Evolutionary conservation across 2,329 filamentous ascomycete genomes (phyloP).

Genomic region (Aspergillus chevalieri): DNA sequence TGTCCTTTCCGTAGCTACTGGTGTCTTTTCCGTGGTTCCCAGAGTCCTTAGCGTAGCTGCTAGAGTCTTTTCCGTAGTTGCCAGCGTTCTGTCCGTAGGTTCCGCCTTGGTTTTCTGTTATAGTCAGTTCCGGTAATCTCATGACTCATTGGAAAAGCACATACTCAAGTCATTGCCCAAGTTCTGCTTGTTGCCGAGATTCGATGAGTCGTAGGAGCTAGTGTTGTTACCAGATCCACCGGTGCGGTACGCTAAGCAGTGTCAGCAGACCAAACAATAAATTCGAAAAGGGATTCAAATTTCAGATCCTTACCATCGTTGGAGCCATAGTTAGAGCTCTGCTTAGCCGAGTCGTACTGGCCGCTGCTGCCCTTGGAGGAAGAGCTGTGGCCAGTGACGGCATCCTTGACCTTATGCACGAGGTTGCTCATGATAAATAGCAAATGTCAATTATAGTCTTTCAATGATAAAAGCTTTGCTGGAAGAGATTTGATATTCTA

Average conservation of each 20-base stretch:
- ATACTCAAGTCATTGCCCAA: not conserved
- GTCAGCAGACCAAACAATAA: not conserved
- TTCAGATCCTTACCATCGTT: not conserved
- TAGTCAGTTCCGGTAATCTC: not conserved
- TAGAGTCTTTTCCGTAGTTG: no score
- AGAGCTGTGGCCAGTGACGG: conserved; percentile 27
- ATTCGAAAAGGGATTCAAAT: no score
- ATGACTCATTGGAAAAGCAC: not conserved
- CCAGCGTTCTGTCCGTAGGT: no score
- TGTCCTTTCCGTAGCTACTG: not conserved
- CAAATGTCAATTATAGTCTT: not conserved
- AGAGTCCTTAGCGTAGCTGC: no score
- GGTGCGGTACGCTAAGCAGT: not conserved
- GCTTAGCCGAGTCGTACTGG: not conserved
- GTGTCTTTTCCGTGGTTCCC: no score
- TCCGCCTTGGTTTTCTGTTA: not conserved
- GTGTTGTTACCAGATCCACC: not conserved
- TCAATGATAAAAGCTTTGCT: not conserved
- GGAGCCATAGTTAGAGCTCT: not conserved
- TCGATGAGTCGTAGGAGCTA: not conserved
- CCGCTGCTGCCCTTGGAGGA: conserved; percentile 8
- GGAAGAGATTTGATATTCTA: not conserved
- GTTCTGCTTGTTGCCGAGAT: not conserved
- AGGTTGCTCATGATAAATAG: conserved; percentile 39
- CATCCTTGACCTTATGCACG: conserved; percentile 46